A percentile compares a stretch with the other conserved stretches of the same genome.
Conservation (phyloP, 345 rosid genomes). For the Excoecaria cochinchinensis region DNA sequence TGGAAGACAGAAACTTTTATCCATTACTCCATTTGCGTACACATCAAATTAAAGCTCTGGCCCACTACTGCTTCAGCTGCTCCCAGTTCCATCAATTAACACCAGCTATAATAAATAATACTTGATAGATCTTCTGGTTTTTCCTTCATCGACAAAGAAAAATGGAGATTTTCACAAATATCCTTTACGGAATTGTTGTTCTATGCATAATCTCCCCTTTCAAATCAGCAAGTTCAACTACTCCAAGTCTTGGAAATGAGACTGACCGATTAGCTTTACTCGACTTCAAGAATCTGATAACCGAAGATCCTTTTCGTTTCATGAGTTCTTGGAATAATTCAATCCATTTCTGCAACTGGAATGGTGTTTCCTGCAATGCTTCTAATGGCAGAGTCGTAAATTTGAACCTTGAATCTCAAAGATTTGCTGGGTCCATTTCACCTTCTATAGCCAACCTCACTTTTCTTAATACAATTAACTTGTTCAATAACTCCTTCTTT, state of each 20-base stretch:
- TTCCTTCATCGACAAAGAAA: no score
- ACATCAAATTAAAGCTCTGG: no score
- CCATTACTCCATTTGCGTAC: no score
- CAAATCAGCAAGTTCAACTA: background rate
- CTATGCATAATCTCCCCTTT: background rate
- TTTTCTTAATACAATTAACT: constrained; percentile 15
- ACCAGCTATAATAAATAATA: no score
- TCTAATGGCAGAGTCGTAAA: constrained; percentile 8
- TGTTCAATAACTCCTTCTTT: constrained; percentile 15
- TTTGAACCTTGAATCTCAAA: constrained; percentile 18
- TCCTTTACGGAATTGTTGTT: background rate
- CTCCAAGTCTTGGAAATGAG: constrained; percentile 11
- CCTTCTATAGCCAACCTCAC: constrained; percentile 28
- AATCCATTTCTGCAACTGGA: constrained; percentile 29
- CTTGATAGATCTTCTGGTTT: no score
- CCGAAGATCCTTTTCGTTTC: constrained; percentile 22
- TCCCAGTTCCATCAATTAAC: no score
- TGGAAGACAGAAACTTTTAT: no score
- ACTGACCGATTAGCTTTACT: constrained; percentile 23
- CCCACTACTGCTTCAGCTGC: no score
- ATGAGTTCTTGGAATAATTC: constrained; percentile 31
- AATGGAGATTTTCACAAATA: background rate
- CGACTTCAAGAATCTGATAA: constrained; percentile 29
- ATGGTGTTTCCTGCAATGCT: constrained; percentile 23
- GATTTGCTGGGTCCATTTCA: constrained; percentile 23